These are phyloP conservation scores for Simmondsia chinensis DNA, from an alignment of 148 eudicot genomes.

Conservation along the genomic window DNA sequence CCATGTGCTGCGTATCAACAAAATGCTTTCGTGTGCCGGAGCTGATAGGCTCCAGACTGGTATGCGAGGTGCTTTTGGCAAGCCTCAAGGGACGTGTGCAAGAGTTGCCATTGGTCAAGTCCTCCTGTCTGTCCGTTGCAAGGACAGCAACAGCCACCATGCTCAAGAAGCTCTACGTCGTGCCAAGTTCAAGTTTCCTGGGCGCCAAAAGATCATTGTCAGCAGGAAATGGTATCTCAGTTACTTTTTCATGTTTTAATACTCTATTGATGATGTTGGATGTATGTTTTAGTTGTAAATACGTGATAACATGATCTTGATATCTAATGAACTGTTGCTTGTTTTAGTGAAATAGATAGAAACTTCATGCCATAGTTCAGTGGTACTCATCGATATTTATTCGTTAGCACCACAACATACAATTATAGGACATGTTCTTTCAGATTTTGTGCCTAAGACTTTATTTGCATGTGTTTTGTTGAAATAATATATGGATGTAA, in stretches of 20 bases:
- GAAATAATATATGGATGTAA: too few relatives aligned
- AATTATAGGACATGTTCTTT: too few relatives aligned
- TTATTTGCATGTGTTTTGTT: too few relatives aligned
- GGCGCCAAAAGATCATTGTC: slow-evolving; percentile 32
- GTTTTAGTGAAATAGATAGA: too few relatives aligned
- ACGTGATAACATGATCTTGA: too few relatives aligned
- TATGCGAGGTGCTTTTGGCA: slow-evolving; percentile 36
- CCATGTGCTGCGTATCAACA: slow-evolving; percentile 36
- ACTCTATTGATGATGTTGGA: background rate
- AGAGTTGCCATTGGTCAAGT: slow-evolving; percentile 36
- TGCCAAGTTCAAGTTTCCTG: slow-evolving; percentile 43
- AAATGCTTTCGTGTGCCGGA: slow-evolving; percentile 39
- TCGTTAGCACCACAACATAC: too few relatives aligned
- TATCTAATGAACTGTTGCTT: too few relatives aligned
- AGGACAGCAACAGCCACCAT: slow-evolving; percentile 23
- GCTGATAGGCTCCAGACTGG: slow-evolving; percentile 41
- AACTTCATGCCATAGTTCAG: too few relatives aligned
- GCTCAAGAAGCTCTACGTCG: slow-evolving; percentile 36
- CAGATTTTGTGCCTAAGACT: too few relatives aligned
- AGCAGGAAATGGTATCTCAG: slow-evolving; percentile 28
- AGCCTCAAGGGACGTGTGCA: slow-evolving; percentile 28
- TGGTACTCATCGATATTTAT: too few relatives aligned
- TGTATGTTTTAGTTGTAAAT: too few relatives aligned
- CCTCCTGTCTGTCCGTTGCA: slow-evolving; percentile 31
- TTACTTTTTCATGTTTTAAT: background rate